Base-by-base conservation (phyloP, 768 basidiomycete species). In the Pulveroboletus sp. region DNA sequence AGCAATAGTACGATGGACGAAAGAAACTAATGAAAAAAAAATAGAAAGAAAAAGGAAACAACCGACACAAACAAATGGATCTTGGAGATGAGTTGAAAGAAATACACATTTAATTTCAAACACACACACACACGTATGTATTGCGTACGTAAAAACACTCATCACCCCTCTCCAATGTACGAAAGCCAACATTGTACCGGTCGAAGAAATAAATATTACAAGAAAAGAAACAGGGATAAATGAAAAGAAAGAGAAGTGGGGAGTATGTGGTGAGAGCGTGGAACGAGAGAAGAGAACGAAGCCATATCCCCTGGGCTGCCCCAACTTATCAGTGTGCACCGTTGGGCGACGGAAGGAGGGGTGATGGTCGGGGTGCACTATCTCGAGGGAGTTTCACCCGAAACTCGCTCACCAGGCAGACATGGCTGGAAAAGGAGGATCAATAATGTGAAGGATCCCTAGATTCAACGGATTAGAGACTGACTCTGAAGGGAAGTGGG, bases 401-500 rank as follows among this genome's bases (percentile, higher is more conserved):
- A 75, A 92, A 89, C 67, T 90, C 84, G 62, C 77, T 71, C 54
- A 79, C 73, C 53, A 91, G 75, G 54, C 80, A 82, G 49, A 92
- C 69, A 62, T 92, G 89, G 64, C 89, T 91, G 56, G 32, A 54
- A 61, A 60, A 47, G 43, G 54, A 31, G 30, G 43, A 43, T 53
- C 27, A 30, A 11, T 17, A 5, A 47, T 37, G 26, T 39, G 27
- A 39, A 21, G 4, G 21, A 4, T 21, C 21, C 4, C 21, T 4
- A 21, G 21, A 49, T 46, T 31, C 43, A 49, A 35, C 32, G 41
- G 39, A 49, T 49, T 31, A 51, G 40, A n/a, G 14, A 84, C 92
- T 65, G 69, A 97, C 93, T 97, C 94, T 51, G 93, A 94, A 21
- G 95, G 93, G 77, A 93, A 96, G 65, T 97, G 92, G 2, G 84